A percentile compares a stretch with the other conserved stretches of the same genome.
Conservation (phyloP, 116 monocot species). For the Papilionanthe hybrid region DNA sequence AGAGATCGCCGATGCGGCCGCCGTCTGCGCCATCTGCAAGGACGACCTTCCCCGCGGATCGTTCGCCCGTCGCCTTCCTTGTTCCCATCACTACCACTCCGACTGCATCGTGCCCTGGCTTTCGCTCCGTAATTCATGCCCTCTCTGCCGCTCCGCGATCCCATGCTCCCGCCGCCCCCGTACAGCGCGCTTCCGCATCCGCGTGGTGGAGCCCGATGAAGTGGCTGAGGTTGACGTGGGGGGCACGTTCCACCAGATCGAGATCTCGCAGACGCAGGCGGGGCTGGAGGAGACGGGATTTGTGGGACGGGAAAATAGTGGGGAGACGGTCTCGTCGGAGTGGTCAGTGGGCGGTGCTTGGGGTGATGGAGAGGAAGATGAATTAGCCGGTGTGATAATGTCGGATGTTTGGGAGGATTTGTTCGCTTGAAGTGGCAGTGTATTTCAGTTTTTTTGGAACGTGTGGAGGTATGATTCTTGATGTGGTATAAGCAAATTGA, state of each 20-base stretch:
- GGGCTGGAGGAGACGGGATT: slow-evolving; percentile 14
- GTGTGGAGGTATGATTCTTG: background rate
- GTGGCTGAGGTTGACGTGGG: background rate
- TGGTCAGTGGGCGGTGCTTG: background rate
- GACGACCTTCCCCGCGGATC: slow-evolving; percentile 31
- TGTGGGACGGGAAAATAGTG: background rate
- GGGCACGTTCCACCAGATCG: slow-evolving; percentile 6
- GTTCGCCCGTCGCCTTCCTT: slow-evolving; percentile 32
- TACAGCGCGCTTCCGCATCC: background rate
- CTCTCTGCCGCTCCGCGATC: slow-evolving; percentile 39
- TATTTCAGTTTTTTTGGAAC: background rate
- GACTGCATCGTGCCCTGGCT: slow-evolving; percentile 57
- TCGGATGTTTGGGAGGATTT: slow-evolving; percentile 5
- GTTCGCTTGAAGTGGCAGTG: background rate
- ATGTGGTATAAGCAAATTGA: background rate
- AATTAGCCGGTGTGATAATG: background rate
- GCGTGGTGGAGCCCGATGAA: slow-evolving; percentile 2
- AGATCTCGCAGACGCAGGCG: background rate
- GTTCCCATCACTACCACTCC: slow-evolving; percentile 51
- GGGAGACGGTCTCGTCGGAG: slow-evolving; percentile 1
- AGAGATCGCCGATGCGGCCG: slow-evolving; percentile 25
- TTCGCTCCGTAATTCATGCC: slow-evolving; percentile 48
- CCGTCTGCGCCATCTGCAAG: slow-evolving; percentile 44
- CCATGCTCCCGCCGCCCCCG: background rate
- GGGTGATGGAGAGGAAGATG: background rate